These are phyloP conservation scores for Lasiodiplodia citricola DNA, from an alignment of 2,329 filamentous ascomycete species.

Conservation along the genomic window DNA sequence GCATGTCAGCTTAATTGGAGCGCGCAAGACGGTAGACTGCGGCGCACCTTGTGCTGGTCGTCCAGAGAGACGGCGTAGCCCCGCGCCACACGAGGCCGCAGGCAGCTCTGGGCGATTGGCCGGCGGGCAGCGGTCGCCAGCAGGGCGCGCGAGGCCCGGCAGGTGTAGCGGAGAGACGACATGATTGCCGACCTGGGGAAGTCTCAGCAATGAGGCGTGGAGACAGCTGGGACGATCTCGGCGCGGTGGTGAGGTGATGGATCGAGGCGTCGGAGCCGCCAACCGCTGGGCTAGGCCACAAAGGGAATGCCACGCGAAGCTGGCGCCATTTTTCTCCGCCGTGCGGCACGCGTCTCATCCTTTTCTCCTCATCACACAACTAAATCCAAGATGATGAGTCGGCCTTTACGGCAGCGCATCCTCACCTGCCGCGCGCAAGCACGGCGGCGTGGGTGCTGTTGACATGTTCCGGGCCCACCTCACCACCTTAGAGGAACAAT, in stretches of 20 bases:
- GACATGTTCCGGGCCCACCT: constrained; percentile 52
- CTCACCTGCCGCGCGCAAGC: constrained; percentile 57
- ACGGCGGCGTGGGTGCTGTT: constrained; percentile 55
- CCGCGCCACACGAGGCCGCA: constrained; percentile 42
- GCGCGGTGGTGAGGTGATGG: constrained; percentile 25
- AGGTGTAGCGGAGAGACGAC: constrained; percentile 48
- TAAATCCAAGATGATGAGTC: constrained; percentile 81
- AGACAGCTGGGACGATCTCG: constrained; percentile 7
- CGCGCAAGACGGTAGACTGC: not conserved
- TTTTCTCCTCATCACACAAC: constrained; percentile 66
- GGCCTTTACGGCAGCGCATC: constrained; percentile 62
- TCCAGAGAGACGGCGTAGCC: constrained; percentile 50
- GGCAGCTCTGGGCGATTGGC: constrained; percentile 34
- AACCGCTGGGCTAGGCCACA: not conserved
- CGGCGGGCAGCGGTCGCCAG: constrained; percentile 29
- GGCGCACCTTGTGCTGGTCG: constrained; percentile 53
- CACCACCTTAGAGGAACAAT: constrained; percentile 54
- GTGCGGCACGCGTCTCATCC: constrained; percentile 13
- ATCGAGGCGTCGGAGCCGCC: constrained; percentile 10
- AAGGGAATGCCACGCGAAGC: constrained; percentile 9
- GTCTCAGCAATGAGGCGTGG: constrained; percentile 10
- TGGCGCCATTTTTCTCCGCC: not conserved
- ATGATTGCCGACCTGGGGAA: constrained; percentile 37
- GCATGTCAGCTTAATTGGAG: constrained; percentile 28
- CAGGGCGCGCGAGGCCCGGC: constrained; percentile 46